These are phyloP conservation scores for Phialophora tarda DNA, from an alignment of 2,329 filamentous ascomycete species.

Conservation along the genomic window DNA sequence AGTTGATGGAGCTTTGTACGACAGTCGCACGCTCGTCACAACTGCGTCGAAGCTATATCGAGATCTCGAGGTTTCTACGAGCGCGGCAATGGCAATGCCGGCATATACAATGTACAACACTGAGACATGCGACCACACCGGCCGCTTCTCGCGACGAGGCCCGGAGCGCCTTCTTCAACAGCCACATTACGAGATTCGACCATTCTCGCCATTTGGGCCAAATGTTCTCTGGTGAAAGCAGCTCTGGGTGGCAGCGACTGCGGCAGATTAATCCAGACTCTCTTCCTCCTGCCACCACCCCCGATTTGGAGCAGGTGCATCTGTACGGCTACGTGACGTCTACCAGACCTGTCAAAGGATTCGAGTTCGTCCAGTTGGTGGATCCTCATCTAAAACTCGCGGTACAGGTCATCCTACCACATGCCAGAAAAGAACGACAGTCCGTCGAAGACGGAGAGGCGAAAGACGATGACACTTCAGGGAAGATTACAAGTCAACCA, in stretches of 20 bases:
- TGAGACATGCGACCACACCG: neutral
- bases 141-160: neutral
- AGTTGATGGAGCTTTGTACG: constrained; percentile 26
- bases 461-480: neutral
- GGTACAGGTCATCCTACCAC: constrained; percentile 38
- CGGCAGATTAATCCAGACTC: constrained; percentile 11
- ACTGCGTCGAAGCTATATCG: constrained; percentile 45
- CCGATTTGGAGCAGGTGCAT: constrained; percentile 9
- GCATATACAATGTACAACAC: neutral
- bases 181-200: neutral
- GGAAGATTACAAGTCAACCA: neutral
- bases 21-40: constrained; percentile 35
- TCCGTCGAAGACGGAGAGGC: neutral
- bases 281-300: neutral
- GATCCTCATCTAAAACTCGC: constrained; percentile 29
- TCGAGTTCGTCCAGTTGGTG: constrained; percentile 36
- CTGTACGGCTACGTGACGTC: constrained; percentile 38
- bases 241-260: constrained; percentile 25
- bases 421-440: constrained; percentile 7
- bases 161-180: neutral
- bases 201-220: neutral
- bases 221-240: neutral
- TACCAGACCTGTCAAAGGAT: constrained; percentile 28
- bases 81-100: constrained; percentile 23
- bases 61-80: constrained; percentile 48